A percentile compares a stretch with the other conserved stretches of the same genome.
Conservation (phyloP, 306 rosid genomes). For the Prunus persica region DNA sequence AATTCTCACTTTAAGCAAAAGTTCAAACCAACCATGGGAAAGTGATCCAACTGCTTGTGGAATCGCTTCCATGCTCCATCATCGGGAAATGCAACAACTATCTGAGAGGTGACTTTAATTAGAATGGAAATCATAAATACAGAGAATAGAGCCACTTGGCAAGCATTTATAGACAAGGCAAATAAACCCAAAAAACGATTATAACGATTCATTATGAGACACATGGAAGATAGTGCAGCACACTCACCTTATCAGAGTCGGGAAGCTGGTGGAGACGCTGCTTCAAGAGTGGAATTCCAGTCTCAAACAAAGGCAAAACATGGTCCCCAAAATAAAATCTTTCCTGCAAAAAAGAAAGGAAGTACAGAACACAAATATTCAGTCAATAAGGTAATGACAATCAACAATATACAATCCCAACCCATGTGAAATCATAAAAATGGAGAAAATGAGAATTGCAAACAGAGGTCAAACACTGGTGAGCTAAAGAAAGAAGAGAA, state of each 20-base stretch:
- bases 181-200: neutral
- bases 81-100: conserved; percentile 94
- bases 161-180: neutral
- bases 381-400: neutral
- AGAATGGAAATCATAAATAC: neutral
- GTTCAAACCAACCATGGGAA: conserved; percentile 51
- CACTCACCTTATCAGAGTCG: conserved; percentile 64
- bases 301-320: conserved; percentile 94
- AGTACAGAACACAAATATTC: neutral
- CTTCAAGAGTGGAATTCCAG: conserved; percentile 93
- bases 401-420: neutral
- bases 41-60: conserved; percentile 84
- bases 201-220: conserved; percentile 6
- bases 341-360: conserved; percentile 52
- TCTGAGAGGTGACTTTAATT: conserved; percentile 41
- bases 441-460: neutral
- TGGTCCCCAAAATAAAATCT: conserved; percentile 95
- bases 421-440: neutral
- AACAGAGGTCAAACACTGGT: neutral
- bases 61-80: conserved; percentile 99
- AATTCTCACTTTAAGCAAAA: conserved; percentile 9
- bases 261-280: conserved; percentile 80
- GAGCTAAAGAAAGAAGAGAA: neutral
- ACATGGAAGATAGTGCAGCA: neutral
- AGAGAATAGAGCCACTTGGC: conserved; percentile 9